phyloP scores from a whole-genome alignment of 2,329 filamentous ascomycete genomes.

The Xylariaceae sp. region DNA sequence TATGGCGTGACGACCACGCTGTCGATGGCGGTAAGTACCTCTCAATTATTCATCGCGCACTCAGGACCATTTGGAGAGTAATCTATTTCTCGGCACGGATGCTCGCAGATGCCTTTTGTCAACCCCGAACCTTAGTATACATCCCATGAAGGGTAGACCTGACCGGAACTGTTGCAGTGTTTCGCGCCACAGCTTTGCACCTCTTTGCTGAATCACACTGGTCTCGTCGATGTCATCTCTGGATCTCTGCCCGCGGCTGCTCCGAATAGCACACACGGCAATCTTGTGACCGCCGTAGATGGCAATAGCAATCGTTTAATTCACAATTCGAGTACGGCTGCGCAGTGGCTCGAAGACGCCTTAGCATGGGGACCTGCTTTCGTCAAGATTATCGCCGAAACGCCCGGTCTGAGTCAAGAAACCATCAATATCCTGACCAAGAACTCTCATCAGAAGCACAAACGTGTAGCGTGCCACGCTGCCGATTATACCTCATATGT shows the following conservation, averaged over 20 bases:
- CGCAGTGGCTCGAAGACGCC: constrained; percentile 7
- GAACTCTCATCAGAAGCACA: constrained; percentile 4
- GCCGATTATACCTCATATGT: constrained; percentile 3
- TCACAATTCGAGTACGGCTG: constrained; percentile 4
- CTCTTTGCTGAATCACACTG: constrained; percentile 8
- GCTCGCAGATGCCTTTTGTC: too few species aligned
- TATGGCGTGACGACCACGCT: constrained; percentile 11
- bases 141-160: too few species aligned
- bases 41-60: too few species aligned
- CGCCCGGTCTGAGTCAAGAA: constrained; percentile 10
- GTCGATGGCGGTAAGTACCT: too few species aligned
- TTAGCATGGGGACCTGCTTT: constrained; percentile 11
- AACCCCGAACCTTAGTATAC: too few species aligned
- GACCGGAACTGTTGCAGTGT: constrained; percentile 8
- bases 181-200: constrained; percentile 6
- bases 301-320: constrained; percentile 10
- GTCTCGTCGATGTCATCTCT: constrained; percentile 7
- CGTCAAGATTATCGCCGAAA: constrained; percentile 12
- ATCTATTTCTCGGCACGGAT: too few species aligned
- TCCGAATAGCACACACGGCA: constrained; percentile 9
- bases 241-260: constrained; percentile 10
- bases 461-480: constrained; percentile 11
- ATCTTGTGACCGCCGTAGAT: constrained; percentile 2
- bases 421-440: constrained; percentile 8
- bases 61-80: too few species aligned